A percentile compares a stretch with the other conserved stretches of the same genome.
Conservation (phyloP, 2,329 filamentous ascomycete species). For the Mollisia scopiformis region DNA sequence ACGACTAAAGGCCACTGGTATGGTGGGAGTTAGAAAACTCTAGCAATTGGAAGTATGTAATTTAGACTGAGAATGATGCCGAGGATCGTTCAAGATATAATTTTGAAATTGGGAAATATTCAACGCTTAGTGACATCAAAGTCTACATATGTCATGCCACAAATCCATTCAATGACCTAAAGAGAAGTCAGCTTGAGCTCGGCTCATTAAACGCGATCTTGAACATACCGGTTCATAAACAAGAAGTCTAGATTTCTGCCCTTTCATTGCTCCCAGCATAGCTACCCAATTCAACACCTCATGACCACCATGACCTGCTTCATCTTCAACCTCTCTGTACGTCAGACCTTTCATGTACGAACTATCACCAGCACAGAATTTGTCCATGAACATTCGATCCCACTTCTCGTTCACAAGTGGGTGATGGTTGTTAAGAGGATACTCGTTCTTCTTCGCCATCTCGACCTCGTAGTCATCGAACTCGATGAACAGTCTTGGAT, state of each 20-base stretch:
- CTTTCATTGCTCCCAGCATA: slow-evolving; percentile 10
- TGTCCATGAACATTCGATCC: slow-evolving; percentile 34
- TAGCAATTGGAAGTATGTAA: no score
- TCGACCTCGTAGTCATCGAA: slow-evolving; percentile 38
- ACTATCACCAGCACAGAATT: slow-evolving; percentile 27
- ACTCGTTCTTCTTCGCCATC: slow-evolving; percentile 37
- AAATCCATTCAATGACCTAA: slow-evolving; percentile 10
- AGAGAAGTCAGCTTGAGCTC: not conserved
- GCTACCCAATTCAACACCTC: slow-evolving; percentile 15
- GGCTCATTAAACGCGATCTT: no score
- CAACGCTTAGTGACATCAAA: not conserved
- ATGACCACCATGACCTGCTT: slow-evolving; percentile 8
- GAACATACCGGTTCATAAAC: slow-evolving; percentile 8
- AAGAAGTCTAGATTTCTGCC: slow-evolving; percentile 10
- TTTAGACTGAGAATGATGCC: no score
- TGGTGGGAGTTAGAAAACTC: no score
- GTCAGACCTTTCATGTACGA: slow-evolving; percentile 7
- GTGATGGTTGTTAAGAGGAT: slow-evolving; percentile 36
- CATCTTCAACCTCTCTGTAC: slow-evolving; percentile 8
- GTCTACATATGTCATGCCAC: slow-evolving; percentile 3
- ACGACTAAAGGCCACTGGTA: no score
- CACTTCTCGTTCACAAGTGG: slow-evolving; percentile 36
- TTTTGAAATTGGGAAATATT: no score
- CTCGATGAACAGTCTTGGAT: slow-evolving; percentile 34
- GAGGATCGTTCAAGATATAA: no score